phyloP scores from a whole-genome alignment of 306 rosid genomes.

The Vachellia pachyceras region DNA sequence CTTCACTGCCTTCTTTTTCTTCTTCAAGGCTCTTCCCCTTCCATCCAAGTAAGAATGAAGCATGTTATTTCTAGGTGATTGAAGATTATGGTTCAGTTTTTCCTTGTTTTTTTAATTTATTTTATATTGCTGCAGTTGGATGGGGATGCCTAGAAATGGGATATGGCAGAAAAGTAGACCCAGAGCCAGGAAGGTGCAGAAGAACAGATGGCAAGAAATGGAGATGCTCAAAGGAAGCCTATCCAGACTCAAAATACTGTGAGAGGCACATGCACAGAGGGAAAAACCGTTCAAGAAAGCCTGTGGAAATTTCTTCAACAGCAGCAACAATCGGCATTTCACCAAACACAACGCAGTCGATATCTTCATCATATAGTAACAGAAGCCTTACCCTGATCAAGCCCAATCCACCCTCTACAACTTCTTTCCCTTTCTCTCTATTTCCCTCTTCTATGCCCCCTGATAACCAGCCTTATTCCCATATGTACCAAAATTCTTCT shows the following conservation, averaged over 20 bases:
- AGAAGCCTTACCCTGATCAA: conserved; percentile 51
- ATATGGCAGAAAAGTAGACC: conserved; percentile 92
- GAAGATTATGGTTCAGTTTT: background rate
- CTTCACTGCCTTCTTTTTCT: background rate
- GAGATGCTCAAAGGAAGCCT: conserved; percentile 99
- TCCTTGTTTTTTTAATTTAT: background rate
- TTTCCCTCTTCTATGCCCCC: conserved; percentile 33
- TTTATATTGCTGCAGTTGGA: conserved; percentile 65
- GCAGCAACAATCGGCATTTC: conserved; percentile 28
- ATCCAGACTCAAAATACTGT: conserved; percentile 98
- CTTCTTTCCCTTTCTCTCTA: conserved; percentile 60
- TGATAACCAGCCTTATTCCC: conserved; percentile 50
- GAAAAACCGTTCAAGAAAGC: conserved; percentile 99
- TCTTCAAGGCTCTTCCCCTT: conserved; percentile 27
- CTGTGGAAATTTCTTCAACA: conserved; percentile 88
- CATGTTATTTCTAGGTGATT: background rate
- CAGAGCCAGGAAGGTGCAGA: conserved; percentile 99
- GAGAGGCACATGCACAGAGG: conserved; percentile 99
- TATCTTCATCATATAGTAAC: conserved; percentile 46
- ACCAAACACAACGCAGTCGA: conserved; percentile 47
- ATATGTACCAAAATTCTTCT: conserved; percentile 56
- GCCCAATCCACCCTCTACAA: conserved; percentile 47
- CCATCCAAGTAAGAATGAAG: conserved; percentile 13
- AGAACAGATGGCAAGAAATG: conserved; percentile 99
- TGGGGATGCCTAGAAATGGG: conserved; percentile 99